A percentile compares a stretch with the other conserved stretches of the same genome.
phyloP scores from a whole-genome alignment of 2,329 filamentous ascomycete species.

The Cercospora citrullina region DNA sequence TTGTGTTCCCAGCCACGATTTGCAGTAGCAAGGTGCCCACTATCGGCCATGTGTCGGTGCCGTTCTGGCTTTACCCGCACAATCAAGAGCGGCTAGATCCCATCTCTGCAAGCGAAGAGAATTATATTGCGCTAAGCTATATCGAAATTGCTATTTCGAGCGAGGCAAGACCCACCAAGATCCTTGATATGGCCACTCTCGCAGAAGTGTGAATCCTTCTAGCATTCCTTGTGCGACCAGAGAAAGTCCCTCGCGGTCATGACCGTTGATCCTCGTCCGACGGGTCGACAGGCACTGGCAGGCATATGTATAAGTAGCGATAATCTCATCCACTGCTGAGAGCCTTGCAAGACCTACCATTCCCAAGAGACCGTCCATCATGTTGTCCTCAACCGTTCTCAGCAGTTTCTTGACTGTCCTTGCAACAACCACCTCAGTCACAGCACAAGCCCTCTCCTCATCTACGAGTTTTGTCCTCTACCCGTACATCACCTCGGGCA shows the following conservation, averaged over 20 bases:
- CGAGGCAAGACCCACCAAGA: background rate
- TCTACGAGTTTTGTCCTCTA: constrained; percentile 14
- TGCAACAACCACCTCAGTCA: background rate
- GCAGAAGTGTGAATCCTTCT: constrained; percentile 3
- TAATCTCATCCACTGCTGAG: background rate
- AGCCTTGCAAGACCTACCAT: background rate
- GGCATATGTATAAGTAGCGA: background rate
- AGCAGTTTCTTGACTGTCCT: background rate
- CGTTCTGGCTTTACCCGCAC: background rate
- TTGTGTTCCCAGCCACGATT: background rate
- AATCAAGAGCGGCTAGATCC: background rate
- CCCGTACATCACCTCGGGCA: constrained; percentile 15
- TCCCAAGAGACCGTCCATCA: background rate
- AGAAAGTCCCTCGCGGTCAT: background rate
- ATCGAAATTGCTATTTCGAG: constrained; percentile 14
- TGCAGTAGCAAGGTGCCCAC: background rate
- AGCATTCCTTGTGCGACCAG: constrained; percentile 9
- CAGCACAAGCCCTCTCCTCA: constrained; percentile 1
- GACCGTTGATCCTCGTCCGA: background rate
- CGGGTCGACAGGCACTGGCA: background rate
- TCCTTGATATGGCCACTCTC: background rate
- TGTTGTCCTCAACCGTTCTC: background rate
- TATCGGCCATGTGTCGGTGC: background rate
- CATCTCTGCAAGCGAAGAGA: constrained; percentile 9
- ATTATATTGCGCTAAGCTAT: constrained; percentile 2